These are phyloP conservation scores for Mycena amicta DNA, from an alignment of 768 basidiomycete genomes.

Conservation along the genomic window DNA sequence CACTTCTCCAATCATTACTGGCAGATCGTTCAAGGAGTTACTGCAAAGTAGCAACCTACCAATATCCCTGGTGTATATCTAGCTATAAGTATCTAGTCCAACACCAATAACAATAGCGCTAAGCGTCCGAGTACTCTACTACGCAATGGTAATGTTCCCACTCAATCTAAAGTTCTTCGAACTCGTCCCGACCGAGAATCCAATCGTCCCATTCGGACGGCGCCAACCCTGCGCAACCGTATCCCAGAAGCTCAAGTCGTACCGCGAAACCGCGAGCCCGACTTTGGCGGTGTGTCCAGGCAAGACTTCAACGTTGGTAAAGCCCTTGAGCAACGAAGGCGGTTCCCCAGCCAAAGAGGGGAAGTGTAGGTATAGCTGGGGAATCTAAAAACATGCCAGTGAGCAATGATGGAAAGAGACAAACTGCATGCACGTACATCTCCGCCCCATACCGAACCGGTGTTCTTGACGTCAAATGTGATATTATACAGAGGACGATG, in stretches of 20 bases:
- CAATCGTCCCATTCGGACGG: constrained; percentile 63
- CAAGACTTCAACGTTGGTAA: constrained; percentile 56
- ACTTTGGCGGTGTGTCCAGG: constrained; percentile 51
- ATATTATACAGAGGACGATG: constrained; percentile 67
- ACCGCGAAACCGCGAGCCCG: constrained; percentile 62
- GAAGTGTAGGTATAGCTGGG: constrained; percentile 77
- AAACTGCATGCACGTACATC: constrained; percentile 49
- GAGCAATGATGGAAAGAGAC: neutral
- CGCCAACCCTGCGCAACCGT: constrained; percentile 72
- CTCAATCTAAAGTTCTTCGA: constrained; percentile 61
- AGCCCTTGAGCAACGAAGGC: constrained; percentile 71
- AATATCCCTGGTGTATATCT: too few relatives aligned
- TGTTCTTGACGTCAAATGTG: constrained; percentile 68
- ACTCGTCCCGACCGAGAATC: constrained; percentile 68
- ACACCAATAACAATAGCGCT: too few relatives aligned
- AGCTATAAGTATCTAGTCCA: too few relatives aligned
- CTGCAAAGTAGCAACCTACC: neutral
- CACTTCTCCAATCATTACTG: constrained; percentile 1
- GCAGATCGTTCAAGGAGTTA: neutral
- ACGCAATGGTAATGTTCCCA: constrained; percentile 36
- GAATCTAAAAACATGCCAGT: constrained; percentile 44
- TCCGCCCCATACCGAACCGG: constrained; percentile 60
- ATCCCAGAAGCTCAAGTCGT: constrained; percentile 81
- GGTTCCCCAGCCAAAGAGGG: constrained; percentile 67
- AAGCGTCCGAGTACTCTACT: neutral